phyloP scores from a whole-genome alignment of 2,329 filamentous ascomycete genomes.

The Fusarium ambrosium region DNA sequence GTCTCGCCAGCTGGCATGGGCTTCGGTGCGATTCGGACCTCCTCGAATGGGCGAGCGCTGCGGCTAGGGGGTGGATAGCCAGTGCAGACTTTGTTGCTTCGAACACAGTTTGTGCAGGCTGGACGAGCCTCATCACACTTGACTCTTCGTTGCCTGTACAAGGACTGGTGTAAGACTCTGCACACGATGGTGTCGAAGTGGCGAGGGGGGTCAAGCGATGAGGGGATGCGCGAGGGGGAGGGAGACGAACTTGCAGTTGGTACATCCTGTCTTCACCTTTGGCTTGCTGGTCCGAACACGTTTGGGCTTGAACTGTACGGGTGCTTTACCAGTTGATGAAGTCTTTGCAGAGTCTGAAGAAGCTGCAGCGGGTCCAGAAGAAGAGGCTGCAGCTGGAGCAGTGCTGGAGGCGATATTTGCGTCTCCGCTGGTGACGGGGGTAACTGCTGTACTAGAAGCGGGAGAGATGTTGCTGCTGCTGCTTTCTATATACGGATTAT shows the following conservation, averaged over 20 bases:
- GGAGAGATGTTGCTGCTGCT: slow-evolving; percentile 40
- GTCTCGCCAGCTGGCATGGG: slow-evolving; percentile 50
- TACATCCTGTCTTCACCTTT: slow-evolving; percentile 76
- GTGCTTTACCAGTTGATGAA: not conserved
- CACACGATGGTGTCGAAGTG: slow-evolving; percentile 18
- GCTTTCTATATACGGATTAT: slow-evolving; percentile 29
- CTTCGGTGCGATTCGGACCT: slow-evolving; percentile 65
- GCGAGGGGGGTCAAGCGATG: slow-evolving; percentile 5
- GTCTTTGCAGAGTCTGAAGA: slow-evolving; percentile 15
- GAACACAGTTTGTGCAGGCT: slow-evolving; percentile 70
- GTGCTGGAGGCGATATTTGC: slow-evolving; percentile 9
- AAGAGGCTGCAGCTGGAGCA: slow-evolving; percentile 12
- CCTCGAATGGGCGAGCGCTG: slow-evolving; percentile 60
- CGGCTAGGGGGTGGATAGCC: slow-evolving; percentile 73
- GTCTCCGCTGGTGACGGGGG: slow-evolving; percentile 19
- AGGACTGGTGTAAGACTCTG: slow-evolving; percentile 39
- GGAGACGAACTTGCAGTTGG: slow-evolving; percentile 74
- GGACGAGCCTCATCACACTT: slow-evolving; percentile 77
- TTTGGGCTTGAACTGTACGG: slow-evolving; percentile 49
- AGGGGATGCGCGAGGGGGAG: not conserved
- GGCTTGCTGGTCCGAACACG: slow-evolving; percentile 67
- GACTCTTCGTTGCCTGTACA: slow-evolving; percentile 68
- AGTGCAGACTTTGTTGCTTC: slow-evolving; percentile 69
- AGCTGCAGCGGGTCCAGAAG: slow-evolving; percentile 12
- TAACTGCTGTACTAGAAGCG: slow-evolving; percentile 32